phyloP scores from a whole-genome alignment of 2,329 filamentous ascomycete species.

The Colletotrichum aenigma region DNA sequence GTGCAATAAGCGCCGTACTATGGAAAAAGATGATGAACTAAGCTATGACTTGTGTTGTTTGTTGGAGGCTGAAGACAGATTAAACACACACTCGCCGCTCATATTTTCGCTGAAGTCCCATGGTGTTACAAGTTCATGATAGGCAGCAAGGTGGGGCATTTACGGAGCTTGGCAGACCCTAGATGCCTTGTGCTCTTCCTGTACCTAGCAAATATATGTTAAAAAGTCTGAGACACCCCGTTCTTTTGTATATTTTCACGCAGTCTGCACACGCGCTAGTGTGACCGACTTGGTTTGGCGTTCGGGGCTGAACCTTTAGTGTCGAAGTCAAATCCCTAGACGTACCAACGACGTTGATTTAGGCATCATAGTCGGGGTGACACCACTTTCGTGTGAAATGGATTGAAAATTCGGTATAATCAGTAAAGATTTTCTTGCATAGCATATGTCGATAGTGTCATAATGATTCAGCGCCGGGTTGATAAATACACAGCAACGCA shows the following conservation, averaged over 20 bases:
- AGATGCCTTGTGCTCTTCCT: background rate
- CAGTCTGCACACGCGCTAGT: background rate
- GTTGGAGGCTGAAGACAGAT: background rate
- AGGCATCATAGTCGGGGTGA: background rate
- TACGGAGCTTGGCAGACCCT: background rate
- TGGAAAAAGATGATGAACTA: background rate
- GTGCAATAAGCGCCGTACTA: background rate
- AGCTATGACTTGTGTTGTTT: background rate
- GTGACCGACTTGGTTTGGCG: background rate
- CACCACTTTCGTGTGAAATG: background rate
- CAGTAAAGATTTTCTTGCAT: background rate
- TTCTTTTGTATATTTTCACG: background rate
- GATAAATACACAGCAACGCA: background rate
- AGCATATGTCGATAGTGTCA: background rate
- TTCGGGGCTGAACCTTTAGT: background rate
- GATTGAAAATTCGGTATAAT: background rate
- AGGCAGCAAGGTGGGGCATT: background rate
- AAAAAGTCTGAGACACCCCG: background rate
- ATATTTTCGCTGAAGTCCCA: background rate
- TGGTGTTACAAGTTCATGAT: background rate
- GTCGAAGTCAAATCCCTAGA: background rate
- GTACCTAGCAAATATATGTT: background rate
- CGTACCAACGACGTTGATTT: background rate
- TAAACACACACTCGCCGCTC: background rate
- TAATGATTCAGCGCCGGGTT: background rate